Evolutionary conservation across 352 stramenopile genomes (phyloP).

Genomic region (Peronospora tabacina): DNA sequence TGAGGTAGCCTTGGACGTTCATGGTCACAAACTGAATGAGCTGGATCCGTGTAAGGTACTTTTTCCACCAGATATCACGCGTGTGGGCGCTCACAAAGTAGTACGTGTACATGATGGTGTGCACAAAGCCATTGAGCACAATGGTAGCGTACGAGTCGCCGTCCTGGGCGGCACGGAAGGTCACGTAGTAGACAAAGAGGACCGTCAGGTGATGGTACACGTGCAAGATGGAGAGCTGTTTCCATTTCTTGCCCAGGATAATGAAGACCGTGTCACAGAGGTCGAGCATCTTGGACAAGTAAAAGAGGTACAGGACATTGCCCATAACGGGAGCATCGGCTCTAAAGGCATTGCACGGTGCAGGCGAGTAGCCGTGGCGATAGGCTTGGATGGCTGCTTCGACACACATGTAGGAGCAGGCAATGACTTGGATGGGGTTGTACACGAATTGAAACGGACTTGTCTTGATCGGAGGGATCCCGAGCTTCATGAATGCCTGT

Average conservation of each 20-base stretch:
- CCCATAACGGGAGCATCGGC: constrained; percentile 86
- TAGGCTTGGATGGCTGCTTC: constrained; percentile 90
- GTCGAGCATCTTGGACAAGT: constrained; percentile 94
- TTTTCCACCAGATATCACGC: constrained; percentile 97
- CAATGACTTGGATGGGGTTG: constrained; percentile 94
- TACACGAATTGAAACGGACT: constrained; percentile 91
- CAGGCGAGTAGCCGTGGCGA: constrained; percentile 86
- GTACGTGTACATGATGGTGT: constrained; percentile 99
- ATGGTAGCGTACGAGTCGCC: constrained; percentile 96
- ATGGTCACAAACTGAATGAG: constrained; percentile 91
- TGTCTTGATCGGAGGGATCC: constrained; percentile 68
- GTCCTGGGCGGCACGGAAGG: constrained; percentile 90
- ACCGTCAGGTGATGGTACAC: constrained; percentile 93
- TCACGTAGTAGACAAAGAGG: constrained; percentile 90
- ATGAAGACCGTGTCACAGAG: constrained; percentile 96
- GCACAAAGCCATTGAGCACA: constrained; percentile 95
- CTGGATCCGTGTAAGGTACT: constrained; percentile 92
- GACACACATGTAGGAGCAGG: constrained; percentile 96
- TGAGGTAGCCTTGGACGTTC: constrained; percentile 70
- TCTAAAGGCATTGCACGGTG: constrained; percentile 90
- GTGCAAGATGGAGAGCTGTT: constrained; percentile 95
- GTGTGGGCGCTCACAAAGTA: constrained; percentile 98
- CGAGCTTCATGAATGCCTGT: constrained; percentile 54
- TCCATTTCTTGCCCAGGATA: constrained; percentile 96
- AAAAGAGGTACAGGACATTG: constrained; percentile 97